Evolutionary conservation across 805 yeast genomes (phyloP).

Genomic region (Dipodascopsis uninucleata): DNA sequence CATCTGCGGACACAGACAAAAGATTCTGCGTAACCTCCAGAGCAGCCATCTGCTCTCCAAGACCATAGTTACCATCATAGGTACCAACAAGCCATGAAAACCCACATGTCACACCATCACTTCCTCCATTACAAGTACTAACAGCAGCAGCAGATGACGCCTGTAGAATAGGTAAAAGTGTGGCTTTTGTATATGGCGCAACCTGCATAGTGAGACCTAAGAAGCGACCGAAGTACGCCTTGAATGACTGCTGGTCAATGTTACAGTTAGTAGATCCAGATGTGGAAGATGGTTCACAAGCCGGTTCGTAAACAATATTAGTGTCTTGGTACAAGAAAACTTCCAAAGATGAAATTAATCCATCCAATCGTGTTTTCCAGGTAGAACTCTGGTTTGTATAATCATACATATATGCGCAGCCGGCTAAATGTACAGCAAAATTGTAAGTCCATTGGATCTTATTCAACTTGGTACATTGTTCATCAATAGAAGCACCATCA

Average conservation of each 20-base stretch:
- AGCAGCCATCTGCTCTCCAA: conserved; percentile 83
- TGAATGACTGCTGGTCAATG: conserved; percentile 71
- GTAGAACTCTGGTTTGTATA: conserved; percentile 32
- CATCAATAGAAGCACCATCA: conserved; percentile 61
- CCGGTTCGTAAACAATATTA: conserved; percentile 60
- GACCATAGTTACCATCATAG: conserved; percentile 69
- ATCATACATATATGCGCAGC: conserved; percentile 65
- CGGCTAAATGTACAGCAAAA: conserved; percentile 64
- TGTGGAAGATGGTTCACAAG: conserved; percentile 55
- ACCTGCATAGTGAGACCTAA: conserved; percentile 59
- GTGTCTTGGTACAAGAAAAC: conserved; percentile 47
- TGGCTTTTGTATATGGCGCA: conserved; percentile 51
- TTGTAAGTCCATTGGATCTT: conserved; percentile 70
- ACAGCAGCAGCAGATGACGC: conserved; percentile 70
- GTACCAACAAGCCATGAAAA: conserved; percentile 57
- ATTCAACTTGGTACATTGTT: conserved; percentile 49
- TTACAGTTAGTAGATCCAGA: no score
- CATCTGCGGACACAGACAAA: conserved; percentile 38
- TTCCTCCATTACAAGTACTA: conserved; percentile 72
- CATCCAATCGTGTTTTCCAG: conserved; percentile 56
- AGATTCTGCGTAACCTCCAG: conserved; percentile 55
- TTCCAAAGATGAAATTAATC: conserved; percentile 46
- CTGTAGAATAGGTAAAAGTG: conserved; percentile 46
- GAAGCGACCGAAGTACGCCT: conserved; percentile 64
- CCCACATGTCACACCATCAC: conserved; percentile 81